Evolutionary conservation across 2,329 filamentous ascomycete genomes (phyloP).

Genomic region (Leptographium wingfieldii): DNA sequence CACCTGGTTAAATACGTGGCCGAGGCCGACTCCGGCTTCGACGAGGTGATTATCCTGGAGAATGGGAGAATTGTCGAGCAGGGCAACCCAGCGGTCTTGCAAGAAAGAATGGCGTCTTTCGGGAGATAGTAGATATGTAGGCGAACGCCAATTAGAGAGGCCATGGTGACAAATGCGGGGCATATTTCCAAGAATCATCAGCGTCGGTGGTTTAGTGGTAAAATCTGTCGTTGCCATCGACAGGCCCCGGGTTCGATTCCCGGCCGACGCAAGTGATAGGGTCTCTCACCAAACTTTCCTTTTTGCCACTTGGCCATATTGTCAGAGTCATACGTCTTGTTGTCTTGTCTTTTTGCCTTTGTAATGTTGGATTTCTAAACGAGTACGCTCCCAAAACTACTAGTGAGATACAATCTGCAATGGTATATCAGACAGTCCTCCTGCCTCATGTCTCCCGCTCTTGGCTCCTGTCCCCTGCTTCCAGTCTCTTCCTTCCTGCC

Average conservation of each 20-base stretch:
- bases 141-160: no score
- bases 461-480: no score
- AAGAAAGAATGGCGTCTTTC: not conserved
- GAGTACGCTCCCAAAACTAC: not conserved
- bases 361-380: not conserved
- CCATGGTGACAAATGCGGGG: no score
- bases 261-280: not conserved
- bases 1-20: slow-evolving; percentile 29
- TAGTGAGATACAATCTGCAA: no score
- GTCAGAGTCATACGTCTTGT: not conserved
- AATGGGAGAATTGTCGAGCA: slow-evolving; percentile 19
- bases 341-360: not conserved
- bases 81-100: slow-evolving; percentile 9
- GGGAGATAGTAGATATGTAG: not conserved
- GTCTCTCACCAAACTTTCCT: not conserved
- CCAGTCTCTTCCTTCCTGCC: no score
- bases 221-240: slow-evolving; percentile 2
- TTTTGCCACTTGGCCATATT: not conserved
- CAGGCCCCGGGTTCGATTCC: slow-evolving; percentile 1
- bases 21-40: slow-evolving; percentile 24
- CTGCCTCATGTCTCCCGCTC: no score
- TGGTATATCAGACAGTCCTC: no score
- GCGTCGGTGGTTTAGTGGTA: not conserved
- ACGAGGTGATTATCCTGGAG: slow-evolving; percentile 36
- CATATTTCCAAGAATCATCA: no score